phyloP scores from a whole-genome alignment of 169 alveolate genomes.

The Plasmodium fragile region DNA sequence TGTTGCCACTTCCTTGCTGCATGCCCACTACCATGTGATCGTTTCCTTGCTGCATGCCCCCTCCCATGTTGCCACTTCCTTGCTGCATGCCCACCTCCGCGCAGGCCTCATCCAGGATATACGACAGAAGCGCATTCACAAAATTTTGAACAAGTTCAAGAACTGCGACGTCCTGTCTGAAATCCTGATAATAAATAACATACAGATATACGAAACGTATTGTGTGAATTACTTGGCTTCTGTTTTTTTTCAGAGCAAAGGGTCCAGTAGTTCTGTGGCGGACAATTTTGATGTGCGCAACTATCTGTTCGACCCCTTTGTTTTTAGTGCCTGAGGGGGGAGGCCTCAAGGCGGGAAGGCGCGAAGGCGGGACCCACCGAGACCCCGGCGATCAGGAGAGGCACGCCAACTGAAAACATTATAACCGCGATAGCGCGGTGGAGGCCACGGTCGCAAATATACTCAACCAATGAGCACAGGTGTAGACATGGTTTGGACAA shows the following conservation, averaged over 20 bases:
- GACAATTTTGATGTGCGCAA: conserved; percentile 62
- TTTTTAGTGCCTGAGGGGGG: conserved; percentile 41
- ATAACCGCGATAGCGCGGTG: too few relatives aligned
- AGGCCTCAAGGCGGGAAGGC: too few relatives aligned
- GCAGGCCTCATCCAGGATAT: conserved; percentile 71
- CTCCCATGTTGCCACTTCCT: neutral
- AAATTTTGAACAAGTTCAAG: conserved; percentile 63
- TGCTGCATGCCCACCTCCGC: neutral
- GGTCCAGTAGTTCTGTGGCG: neutral
- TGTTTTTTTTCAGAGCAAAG: conserved; percentile 54
- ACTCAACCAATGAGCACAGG: too few relatives aligned
- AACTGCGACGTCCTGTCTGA: conserved; percentile 52
- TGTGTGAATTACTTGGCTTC: conserved; percentile 76
- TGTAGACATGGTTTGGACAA: neutral
- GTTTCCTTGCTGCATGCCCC: too few relatives aligned
- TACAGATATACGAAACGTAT: conserved; percentile 74
- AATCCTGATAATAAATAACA: conserved; percentile 47
- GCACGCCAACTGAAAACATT: too few relatives aligned
- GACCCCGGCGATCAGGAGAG: too few relatives aligned
- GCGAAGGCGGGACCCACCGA: too few relatives aligned
- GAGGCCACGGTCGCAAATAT: neutral
- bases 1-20: neutral
- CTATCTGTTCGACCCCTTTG: conserved; percentile 67
- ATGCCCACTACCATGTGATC: neutral
- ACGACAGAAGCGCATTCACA: conserved; percentile 67